phyloP scores from a whole-genome alignment of 2,329 filamentous ascomycete species.

The Apiospora kogelbergensis region DNA sequence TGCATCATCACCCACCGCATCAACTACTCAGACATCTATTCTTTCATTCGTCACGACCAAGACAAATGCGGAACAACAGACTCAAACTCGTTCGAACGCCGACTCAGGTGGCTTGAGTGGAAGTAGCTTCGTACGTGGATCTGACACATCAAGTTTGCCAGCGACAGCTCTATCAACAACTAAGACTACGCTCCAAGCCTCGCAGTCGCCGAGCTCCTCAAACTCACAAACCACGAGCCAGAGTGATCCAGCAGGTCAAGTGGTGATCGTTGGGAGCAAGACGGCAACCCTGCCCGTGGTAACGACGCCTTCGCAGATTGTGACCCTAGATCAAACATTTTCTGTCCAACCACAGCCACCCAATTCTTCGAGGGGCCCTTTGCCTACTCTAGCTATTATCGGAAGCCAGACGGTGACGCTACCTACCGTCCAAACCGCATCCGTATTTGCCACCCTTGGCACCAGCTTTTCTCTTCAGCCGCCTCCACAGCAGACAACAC shows the following conservation, averaged over 20 bases:
- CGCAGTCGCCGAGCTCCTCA: neutral
- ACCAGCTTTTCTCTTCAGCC: neutral
- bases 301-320: neutral
- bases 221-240: neutral
- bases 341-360: neutral
- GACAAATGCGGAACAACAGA: no score
- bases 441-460: neutral
- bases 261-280: neutral
- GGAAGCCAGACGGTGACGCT: neutral
- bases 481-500: neutral
- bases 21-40: no score
- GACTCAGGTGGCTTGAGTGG: neutral
- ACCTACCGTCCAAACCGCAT: neutral
- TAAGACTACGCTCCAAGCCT: fast-evolving
- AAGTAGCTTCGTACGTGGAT: neutral
- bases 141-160: neutral
- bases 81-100: neutral
- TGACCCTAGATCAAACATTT: neutral
- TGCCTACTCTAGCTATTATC: neutral
- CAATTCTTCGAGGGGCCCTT: neutral
- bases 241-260: neutral
- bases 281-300: neutral
- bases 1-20: no score
- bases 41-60: no score
- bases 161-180: neutral